Conservation (phyloP, 1,284 basidiomycete genomes). For the Boletellus deceptivus region DNA sequence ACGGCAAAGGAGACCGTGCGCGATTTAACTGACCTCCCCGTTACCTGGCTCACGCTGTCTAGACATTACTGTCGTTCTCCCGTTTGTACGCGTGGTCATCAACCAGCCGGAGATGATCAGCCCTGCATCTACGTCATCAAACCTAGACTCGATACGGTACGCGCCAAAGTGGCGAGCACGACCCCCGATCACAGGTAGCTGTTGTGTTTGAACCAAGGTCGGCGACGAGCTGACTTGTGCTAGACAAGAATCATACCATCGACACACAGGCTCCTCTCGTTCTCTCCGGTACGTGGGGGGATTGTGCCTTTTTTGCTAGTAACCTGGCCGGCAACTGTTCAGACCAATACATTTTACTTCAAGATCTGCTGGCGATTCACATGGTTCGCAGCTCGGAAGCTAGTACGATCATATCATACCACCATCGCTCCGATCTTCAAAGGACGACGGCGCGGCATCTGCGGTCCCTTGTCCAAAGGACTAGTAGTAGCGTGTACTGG, state of each 20-base stretch:
- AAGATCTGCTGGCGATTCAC: conserved; percentile 41
- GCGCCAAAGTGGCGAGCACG: conserved; percentile 1
- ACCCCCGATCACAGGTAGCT: conserved; percentile 22
- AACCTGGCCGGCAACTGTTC: background rate
- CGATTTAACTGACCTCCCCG: background rate
- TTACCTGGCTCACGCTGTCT: background rate
- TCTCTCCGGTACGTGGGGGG: conserved; percentile 25
- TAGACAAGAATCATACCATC: conserved; percentile 39
- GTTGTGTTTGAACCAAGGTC: background rate
- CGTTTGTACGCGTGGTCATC: conserved; percentile 42
- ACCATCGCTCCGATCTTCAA: conserved; percentile 32
- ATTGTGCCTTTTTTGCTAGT: background rate
- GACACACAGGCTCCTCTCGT: conserved; percentile 51
- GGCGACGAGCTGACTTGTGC: background rate
- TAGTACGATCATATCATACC: conserved; percentile 43
- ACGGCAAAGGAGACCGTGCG: conserved; percentile 46
- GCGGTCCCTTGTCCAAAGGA: conserved; percentile 36
- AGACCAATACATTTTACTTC: conserved; percentile 29
- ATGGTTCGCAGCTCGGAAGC: conserved; percentile 35
- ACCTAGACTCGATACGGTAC: background rate
- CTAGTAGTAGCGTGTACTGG: conserved; percentile 51
- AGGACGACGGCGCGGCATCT: conserved; percentile 36
- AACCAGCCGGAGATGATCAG: conserved; percentile 9
- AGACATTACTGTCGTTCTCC: conserved; percentile 51
- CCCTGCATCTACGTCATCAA: conserved; percentile 6